Conservation (phyloP, 768 basidiomycete species). For the Boletus vermiculosoides region DNA sequence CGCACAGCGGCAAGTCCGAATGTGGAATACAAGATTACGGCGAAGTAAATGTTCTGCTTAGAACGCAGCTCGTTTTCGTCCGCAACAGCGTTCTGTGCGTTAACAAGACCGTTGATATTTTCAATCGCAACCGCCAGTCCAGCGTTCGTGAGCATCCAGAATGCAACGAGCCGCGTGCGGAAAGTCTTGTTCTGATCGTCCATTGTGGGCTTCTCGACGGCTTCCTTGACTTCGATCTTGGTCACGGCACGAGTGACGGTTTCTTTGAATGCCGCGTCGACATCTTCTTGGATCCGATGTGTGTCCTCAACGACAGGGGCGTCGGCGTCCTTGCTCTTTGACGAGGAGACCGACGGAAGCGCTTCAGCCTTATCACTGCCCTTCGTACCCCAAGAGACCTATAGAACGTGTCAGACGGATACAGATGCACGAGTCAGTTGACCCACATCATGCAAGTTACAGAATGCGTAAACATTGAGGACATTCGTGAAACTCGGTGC, state of each 20-base stretch:
- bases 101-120: conserved; percentile 64
- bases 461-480: conserved; percentile 95
- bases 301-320: conserved; percentile 84
- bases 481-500: conserved; percentile 95
- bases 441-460: conserved; percentile 87
- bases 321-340: conserved; percentile 73
- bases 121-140: conserved; percentile 70
- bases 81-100: conserved; percentile 33
- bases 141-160: conserved; percentile 80
- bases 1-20: conserved; percentile 70
- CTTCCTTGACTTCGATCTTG: conserved; percentile 65
- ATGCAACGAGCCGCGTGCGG: conserved; percentile 81
- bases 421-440: neutral
- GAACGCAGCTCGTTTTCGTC: conserved; percentile 43
- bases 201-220: conserved; percentile 72
- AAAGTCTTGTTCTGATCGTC: conserved; percentile 92
- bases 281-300: conserved; percentile 78
- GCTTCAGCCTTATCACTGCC: conserved; percentile 93
- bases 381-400: conserved; percentile 95
- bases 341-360: conserved; percentile 84
- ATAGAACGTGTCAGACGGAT: conserved; percentile 2
- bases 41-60: conserved; percentile 68
- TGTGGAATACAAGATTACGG: conserved; percentile 76
- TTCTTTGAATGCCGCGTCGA: conserved; percentile 89
- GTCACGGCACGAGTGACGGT: conserved; percentile 87